Conservation (phyloP, 2,329 filamentous ascomycete genomes). For the Penicillium sp. region DNA sequence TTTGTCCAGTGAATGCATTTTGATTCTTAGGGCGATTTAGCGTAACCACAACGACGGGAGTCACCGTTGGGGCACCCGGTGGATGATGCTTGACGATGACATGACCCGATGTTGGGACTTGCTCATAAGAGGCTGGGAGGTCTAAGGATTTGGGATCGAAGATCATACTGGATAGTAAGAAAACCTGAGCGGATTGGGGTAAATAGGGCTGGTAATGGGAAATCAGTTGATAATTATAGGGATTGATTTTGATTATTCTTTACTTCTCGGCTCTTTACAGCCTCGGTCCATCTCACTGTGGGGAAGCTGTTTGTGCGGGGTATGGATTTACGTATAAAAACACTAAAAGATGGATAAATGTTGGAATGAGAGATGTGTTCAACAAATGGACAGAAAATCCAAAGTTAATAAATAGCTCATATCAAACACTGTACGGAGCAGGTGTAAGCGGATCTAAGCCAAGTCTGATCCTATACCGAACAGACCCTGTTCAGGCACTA, state of each 20-base stretch:
- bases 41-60: constrained; percentile 49
- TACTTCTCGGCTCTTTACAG: not conserved
- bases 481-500: too few species aligned
- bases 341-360: too few species aligned
- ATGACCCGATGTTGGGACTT: constrained; percentile 29
- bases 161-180: constrained; percentile 14
- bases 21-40: constrained; percentile 58
- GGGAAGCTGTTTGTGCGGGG: not conserved
- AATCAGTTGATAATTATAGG: not conserved
- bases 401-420: not conserved
- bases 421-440: too few species aligned
- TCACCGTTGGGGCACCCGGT: constrained; percentile 50
- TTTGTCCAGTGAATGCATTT: constrained; percentile 57
- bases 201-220: not conserved
- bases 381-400: too few species aligned
- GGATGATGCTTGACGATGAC: constrained; percentile 41
- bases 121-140: constrained; percentile 23
- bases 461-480: too few species aligned
- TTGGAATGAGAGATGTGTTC: too few species aligned
- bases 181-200: not conserved
- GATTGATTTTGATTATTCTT: not conserved
- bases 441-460: too few species aligned
- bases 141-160: constrained; percentile 19
- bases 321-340: not conserved
- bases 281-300: not conserved